phyloP scores from a whole-genome alignment of 805 yeast species.

The Starmerella bombicola region DNA sequence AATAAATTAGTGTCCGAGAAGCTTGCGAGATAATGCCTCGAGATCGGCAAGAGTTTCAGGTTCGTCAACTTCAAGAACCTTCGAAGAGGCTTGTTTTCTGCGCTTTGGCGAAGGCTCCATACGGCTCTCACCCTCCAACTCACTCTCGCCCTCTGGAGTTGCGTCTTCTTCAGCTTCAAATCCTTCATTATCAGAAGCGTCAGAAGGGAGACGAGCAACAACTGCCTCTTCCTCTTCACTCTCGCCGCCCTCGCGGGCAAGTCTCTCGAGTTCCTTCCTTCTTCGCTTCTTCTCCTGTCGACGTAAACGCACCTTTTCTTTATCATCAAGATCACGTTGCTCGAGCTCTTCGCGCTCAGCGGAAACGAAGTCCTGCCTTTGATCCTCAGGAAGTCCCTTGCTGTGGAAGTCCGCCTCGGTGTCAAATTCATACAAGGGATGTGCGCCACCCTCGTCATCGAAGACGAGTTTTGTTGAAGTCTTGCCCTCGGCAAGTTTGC shows the following conservation, averaged over 20 bases:
- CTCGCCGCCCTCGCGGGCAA: slow-evolving; percentile 31
- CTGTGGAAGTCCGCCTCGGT: slow-evolving; percentile 76
- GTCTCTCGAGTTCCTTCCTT: slow-evolving; percentile 68
- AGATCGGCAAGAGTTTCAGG: slow-evolving; percentile 89
- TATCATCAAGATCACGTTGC: slow-evolving; percentile 64
- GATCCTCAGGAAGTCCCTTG: slow-evolving; percentile 53
- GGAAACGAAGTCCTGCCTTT: slow-evolving; percentile 52
- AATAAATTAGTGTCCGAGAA: slow-evolving; percentile 17
- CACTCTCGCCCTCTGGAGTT: not conserved
- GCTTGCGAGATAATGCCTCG: slow-evolving; percentile 44
- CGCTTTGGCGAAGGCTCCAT: slow-evolving; percentile 22
- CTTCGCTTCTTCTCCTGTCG: slow-evolving; percentile 78
- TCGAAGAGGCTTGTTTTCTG: slow-evolving; percentile 18
- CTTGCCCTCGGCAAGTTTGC: slow-evolving; percentile 42
- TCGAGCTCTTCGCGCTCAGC: slow-evolving; percentile 61
- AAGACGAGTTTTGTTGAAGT: slow-evolving; percentile 68
- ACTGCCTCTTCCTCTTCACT: slow-evolving; percentile 19
- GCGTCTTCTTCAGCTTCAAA: too few species aligned
- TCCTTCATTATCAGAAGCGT: slow-evolving; percentile 1
- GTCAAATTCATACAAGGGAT: slow-evolving; percentile 80
- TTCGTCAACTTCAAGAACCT: slow-evolving; percentile 62
- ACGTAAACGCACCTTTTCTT: slow-evolving; percentile 60
- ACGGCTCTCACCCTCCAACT: slow-evolving; percentile 25
- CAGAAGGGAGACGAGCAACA: slow-evolving; percentile 17
- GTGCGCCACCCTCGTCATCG: slow-evolving; percentile 91